Conservation (phyloP, 1,284 basidiomycete species). For the Xerocomus nothofagi region DNA sequence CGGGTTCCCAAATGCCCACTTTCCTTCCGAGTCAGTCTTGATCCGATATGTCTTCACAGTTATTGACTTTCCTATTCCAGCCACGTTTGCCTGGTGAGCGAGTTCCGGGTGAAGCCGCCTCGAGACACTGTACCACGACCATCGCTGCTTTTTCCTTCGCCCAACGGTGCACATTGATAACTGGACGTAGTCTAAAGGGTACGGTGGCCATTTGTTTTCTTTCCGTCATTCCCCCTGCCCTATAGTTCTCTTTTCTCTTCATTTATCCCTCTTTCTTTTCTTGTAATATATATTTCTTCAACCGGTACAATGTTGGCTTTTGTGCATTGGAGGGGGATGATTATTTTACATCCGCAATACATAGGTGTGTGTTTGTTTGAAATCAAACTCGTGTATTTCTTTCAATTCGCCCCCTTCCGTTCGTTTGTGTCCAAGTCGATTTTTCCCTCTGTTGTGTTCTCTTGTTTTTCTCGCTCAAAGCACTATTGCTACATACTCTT, state of each 20-base stretch:
- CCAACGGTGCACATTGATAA: conserved; percentile 24
- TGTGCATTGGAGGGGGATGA: conserved; percentile 24
- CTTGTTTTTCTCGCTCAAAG: neutral
- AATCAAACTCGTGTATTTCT: conserved; percentile 16
- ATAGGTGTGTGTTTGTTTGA: conserved; percentile 19
- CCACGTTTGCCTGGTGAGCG: conserved; percentile 63
- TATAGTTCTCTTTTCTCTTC: conserved; percentile 19
- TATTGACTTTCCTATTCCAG: conserved; percentile 38
- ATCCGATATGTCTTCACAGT: conserved; percentile 4
- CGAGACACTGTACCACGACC: conserved; percentile 43
- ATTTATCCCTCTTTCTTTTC: conserved; percentile 32
- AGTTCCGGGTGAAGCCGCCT: conserved; percentile 76
- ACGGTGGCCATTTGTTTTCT: neutral
- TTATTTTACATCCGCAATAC: conserved; percentile 24
- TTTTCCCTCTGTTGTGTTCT: neutral
- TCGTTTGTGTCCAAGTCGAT: neutral
- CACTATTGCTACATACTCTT: conserved; percentile 2
- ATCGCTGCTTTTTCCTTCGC: conserved; percentile 27
- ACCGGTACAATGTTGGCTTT: conserved; percentile 25
- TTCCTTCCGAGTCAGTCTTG: conserved; percentile 86
- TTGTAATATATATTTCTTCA: conserved; percentile 36
- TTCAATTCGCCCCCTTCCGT: neutral
- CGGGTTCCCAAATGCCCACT: conserved; percentile 96
- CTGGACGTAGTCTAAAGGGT: conserved; percentile 2
- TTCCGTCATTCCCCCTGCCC: neutral